Base-by-base conservation (phyloP, 1,284 basidiomycete species). In the Austropuccinia psidii region DNA sequence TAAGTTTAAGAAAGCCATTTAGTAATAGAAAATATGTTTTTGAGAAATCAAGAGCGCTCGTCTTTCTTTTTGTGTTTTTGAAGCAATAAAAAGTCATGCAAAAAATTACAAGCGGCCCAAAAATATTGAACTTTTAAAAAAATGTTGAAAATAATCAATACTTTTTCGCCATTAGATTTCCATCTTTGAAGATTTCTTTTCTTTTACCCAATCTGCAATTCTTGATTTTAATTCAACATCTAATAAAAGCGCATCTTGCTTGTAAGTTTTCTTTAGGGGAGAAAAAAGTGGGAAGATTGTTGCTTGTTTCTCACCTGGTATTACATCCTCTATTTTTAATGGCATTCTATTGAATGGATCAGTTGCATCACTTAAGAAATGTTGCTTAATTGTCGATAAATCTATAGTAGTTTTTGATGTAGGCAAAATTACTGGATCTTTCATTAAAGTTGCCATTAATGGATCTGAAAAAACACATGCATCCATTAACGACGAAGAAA, bases 381-480 rank as follows among this genome's bases (percentile, higher is more conserved):
- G 93, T 1, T 93, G 90, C 79, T 97, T 96, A 84, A 99, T 98
- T 0, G 95, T 98, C 0, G 90, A 86, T 47, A 90, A 87, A 81
- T 99, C 96, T 57, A 99, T 82, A 33, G 90, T 85, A 0, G 87
- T 84, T 69, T 85, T 86, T 1, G 93, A 97, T 0, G 90, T 88
- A 0, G 96, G 96, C 60, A 99, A 82, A 50, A 87, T 87, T 74
- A 98, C 95, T 0, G 96, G 96, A 80, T 98, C 93, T 74, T 88
- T 89, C 96, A 99, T 99, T 73, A 99, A 79, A 0, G 91, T 93
- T 77, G 87, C 90, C 88, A 96, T 93, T 76, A 97, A 83, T 0
- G 93, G 91, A 81, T 96, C 93, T 95, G 77, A 5, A 35, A 49
- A 41, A n/a, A 5, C n/a, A n/a, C n/a, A n/a, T n/a, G n/a, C n/a